Evolutionary conservation across 2,329 filamentous ascomycete species (phyloP).

Genomic region (Calycina herbarum): DNA sequence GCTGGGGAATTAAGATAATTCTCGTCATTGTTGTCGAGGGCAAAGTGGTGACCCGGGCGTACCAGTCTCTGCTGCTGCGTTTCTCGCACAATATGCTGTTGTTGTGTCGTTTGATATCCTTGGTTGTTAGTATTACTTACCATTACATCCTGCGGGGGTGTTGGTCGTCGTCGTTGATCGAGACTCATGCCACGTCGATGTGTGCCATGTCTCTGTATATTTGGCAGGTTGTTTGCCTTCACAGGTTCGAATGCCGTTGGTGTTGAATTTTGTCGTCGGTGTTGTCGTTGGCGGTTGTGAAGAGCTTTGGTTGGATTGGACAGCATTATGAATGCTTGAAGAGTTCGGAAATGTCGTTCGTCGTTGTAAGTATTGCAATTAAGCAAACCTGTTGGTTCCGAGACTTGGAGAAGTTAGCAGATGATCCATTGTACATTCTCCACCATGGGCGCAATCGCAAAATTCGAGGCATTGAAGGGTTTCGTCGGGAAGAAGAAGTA

Average conservation of each 20-base stretch:
- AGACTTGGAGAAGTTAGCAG: slow-evolving; percentile 43
- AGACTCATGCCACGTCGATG: slow-evolving; percentile 85
- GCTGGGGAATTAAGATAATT: slow-evolving; percentile 59
- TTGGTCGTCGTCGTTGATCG: slow-evolving; percentile 66
- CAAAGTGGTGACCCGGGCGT: slow-evolving; percentile 64
- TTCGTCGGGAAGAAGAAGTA: neutral
- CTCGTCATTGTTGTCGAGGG: slow-evolving; percentile 45
- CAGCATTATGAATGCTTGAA: slow-evolving; percentile 73
- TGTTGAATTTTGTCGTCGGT: slow-evolving; percentile 87
- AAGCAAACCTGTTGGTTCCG: slow-evolving; percentile 52
- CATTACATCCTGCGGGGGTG: slow-evolving; percentile 41
- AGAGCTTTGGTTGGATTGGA: slow-evolving; percentile 72
- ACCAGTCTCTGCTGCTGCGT: slow-evolving; percentile 83
- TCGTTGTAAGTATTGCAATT: slow-evolving; percentile 50
- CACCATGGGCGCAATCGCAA: neutral
- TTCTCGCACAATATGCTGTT: slow-evolving; percentile 85
- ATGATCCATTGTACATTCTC: neutral
- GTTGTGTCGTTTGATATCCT: slow-evolving; percentile 53
- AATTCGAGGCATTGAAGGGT: neutral
- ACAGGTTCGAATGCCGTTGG: slow-evolving; percentile 74
- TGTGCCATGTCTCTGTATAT: slow-evolving; percentile 52
- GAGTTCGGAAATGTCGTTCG: slow-evolving; percentile 64
- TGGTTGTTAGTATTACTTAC: slow-evolving; percentile 61
- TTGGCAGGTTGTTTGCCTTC: slow-evolving; percentile 67
- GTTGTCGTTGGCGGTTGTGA: slow-evolving; percentile 71